Evolutionary conservation across 2,329 filamentous ascomycete genomes (phyloP), one percentile per base, ranked within the genome.

Genomic region (Myriosclerotinia scirpicola): DNA sequence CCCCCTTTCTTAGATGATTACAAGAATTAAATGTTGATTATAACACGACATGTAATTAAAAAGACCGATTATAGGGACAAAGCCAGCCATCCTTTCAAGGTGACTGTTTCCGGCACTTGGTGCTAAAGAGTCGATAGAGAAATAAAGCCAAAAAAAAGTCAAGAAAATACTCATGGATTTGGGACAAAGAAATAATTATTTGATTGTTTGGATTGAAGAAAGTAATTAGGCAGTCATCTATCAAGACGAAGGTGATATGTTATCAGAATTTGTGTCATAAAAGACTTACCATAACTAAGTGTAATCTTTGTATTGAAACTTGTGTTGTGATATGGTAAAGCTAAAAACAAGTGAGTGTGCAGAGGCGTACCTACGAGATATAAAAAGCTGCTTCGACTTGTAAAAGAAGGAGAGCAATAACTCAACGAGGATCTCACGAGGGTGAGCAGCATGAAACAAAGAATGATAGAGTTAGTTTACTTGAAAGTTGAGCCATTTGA

Each of bases 21-120:
- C 15, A 22, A 20, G 17, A 22, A 61, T 38, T 50, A 14, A 40
- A 50, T 17, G 7, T 48, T 54, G 2, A 34, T 26, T 1, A 20
- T 26, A 38, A 1, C 7, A 50, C 9, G 9, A 26, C 9, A 17
- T 50, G 14, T 26, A 5, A 12, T 17, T 0, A 26, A 36, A 38
- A 20, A 15, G 2, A 60, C 5, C 1, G 34, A 56, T 42, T 2
- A 5, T 17, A 42, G 42, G 5, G 26, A 61, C 58, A 61, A 61
- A 61, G 58, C 44, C 14, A 61, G 58, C 44, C 14, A 50, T 60
- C 30, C 30, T 50, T 26, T 50, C 20, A 26, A 40, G n/a, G n/a
- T 12, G 36, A 61, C 58, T 61, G 44, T 50, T 61, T 61, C 44
- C 58, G 58, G 58, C 34, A 61, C 30, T 50, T 50, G 26, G 14